Conservation (phyloP, 345 rosid genomes). For the Hibiscus syriacus region DNA sequence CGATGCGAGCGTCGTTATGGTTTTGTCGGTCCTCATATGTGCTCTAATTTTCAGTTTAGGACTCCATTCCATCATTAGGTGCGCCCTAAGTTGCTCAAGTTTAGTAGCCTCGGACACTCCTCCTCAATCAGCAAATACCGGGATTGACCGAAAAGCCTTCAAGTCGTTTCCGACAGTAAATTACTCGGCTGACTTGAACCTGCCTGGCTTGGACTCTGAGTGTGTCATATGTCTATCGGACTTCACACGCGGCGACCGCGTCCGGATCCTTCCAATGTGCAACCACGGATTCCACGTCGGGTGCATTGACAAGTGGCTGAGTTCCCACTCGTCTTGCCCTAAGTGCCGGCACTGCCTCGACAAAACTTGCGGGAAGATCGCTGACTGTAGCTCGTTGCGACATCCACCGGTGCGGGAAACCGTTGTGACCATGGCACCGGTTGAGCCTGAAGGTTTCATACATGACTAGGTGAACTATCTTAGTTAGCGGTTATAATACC, state of each 20-base stretch:
- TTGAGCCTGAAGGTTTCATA: conserved; percentile 49
- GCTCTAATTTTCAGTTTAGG: conserved; percentile 80
- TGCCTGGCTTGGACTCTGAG: conserved; percentile 49
- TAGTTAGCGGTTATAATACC: conserved; percentile 8
- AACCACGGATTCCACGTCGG: conserved; percentile 74
- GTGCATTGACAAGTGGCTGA: conserved; percentile 86
- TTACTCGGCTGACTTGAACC: conserved; percentile 41
- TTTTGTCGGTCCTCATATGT: conserved; percentile 72
- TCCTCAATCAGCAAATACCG: conserved; percentile 52
- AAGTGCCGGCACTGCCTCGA: conserved; percentile 80
- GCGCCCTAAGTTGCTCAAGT: conserved; percentile 53
- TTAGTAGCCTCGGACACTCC: conserved; percentile 27
- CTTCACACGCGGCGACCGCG: conserved; percentile 43
- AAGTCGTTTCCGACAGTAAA: conserved; percentile 56
- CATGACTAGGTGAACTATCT: conserved; percentile 33
- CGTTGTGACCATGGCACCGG: conserved; percentile 33
- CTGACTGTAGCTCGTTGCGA: conserved; percentile 30
- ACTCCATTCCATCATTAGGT: conserved; percentile 57
- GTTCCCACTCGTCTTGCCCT: conserved; percentile 85
- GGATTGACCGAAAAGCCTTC: conserved; percentile 60
- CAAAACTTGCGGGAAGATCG: no score
- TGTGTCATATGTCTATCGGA: conserved; percentile 78
- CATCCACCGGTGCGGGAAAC: conserved; percentile 27
- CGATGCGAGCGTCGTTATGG: conserved; percentile 69
- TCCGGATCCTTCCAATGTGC: conserved; percentile 72